Conservation (phyloP, 306 rosid species). For the Medicago truncatula region MtrunA17r5.0-ANR NC_053044.1:14979501-14980000, state of each 20-base stretch:
- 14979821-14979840: not conserved
- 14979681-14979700: not conserved
- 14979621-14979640: not conserved
- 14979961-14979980: not conserved
- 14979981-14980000: not conserved
- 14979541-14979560: not conserved
- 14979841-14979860: not conserved
- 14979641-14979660: not conserved
- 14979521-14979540: not conserved
- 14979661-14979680: not conserved
- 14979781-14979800: not conserved
- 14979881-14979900: not conserved
- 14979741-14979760: not conserved
- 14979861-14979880: not conserved
- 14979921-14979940: not conserved
- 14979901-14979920: not conserved
- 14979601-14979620: not conserved
- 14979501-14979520: conserved; percentile 5
- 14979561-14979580: not conserved
- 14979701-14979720: not conserved
- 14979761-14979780: not conserved
- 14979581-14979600: not conserved
- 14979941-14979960: conserved; percentile 5
- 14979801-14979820: not conserved
- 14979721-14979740: not conserved